Evolutionary conservation across 805 yeast species (phyloP).

Genomic region (Komagataella ulmi): DNA sequence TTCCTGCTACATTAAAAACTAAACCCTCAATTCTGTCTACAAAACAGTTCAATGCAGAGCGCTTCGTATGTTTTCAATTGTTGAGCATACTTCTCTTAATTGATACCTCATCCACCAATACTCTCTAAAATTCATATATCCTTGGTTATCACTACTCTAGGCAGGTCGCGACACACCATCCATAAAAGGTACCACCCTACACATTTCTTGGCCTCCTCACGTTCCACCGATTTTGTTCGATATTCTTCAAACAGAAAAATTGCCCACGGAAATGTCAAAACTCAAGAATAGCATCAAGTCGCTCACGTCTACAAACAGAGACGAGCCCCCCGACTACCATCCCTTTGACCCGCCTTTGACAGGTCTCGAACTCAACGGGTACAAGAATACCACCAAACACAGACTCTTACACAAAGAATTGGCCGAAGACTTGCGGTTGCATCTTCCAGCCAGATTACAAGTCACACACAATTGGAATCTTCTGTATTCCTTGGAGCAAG

Average conservation of each 20-base stretch:
- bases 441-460: slow-evolving; percentile 72
- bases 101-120: background rate
- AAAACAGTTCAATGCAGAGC: background rate
- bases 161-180: background rate
- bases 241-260: background rate
- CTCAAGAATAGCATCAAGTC: background rate
- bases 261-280: background rate
- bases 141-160: background rate
- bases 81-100: background rate
- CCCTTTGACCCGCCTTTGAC: slow-evolving; percentile 31
- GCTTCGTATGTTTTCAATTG: background rate
- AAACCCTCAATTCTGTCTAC: background rate
- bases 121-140: background rate
- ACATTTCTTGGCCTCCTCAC: background rate
- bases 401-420: slow-evolving; percentile 40
- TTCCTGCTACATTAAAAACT: background rate
- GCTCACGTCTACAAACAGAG: background rate
- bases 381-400: slow-evolving; percentile 40
- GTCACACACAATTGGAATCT: slow-evolving; percentile 67
- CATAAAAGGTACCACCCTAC: background rate
- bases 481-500: slow-evolving; percentile 77
- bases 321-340: background rate
- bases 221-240: background rate
- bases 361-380: slow-evolving; percentile 48
- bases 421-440: slow-evolving; percentile 60